A percentile compares a stretch with the other conserved stretches of the same genome.
phyloP scores from a whole-genome alignment of 768 basidiomycete species.

The Hypsizygus marmoreus region DNA sequence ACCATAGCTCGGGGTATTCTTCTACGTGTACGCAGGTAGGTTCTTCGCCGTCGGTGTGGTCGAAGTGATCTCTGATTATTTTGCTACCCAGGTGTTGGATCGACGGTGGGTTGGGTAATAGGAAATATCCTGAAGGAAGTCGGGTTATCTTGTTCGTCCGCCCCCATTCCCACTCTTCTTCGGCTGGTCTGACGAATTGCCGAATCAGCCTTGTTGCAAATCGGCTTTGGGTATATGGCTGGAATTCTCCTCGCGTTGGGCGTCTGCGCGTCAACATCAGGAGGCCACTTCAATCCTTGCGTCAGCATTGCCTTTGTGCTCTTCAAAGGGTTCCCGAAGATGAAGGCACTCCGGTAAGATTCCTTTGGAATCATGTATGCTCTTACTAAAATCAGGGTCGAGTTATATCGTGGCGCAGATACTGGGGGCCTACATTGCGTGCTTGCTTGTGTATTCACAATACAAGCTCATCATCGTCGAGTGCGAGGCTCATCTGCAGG shows the following conservation, averaged over 20 bases:
- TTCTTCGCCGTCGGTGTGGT: neutral
- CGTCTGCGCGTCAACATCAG: constrained; percentile 54
- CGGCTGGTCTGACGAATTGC: constrained; percentile 3
- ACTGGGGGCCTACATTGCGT: constrained; percentile 65
- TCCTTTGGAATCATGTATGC: neutral
- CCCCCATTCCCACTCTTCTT: neutral
- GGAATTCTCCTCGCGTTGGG: constrained; percentile 62
- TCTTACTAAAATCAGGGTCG: neutral
- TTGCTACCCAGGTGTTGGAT: constrained; percentile 47
- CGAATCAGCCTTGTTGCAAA: constrained; percentile 49
- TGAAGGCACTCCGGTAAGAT: constrained; percentile 50
- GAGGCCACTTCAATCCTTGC: constrained; percentile 68
- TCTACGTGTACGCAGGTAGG: constrained; percentile 58
- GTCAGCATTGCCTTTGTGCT: constrained; percentile 54
- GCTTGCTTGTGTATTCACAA: constrained; percentile 60
- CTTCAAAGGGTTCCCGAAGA: constrained; percentile 55
- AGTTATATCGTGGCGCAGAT: constrained; percentile 72
- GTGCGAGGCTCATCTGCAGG: constrained; percentile 31
- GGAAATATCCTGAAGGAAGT: constrained; percentile 43
- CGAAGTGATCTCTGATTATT: neutral
- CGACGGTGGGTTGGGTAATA: constrained; percentile 50
- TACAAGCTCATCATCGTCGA: constrained; percentile 52
- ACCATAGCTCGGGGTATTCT: constrained; percentile 57
- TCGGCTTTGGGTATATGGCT: constrained; percentile 58
- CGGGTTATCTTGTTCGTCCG: constrained; percentile 52